phyloP scores from a whole-genome alignment of 176 grass and related monocot genomes.

The Alopecurus myosuroides region DNA sequence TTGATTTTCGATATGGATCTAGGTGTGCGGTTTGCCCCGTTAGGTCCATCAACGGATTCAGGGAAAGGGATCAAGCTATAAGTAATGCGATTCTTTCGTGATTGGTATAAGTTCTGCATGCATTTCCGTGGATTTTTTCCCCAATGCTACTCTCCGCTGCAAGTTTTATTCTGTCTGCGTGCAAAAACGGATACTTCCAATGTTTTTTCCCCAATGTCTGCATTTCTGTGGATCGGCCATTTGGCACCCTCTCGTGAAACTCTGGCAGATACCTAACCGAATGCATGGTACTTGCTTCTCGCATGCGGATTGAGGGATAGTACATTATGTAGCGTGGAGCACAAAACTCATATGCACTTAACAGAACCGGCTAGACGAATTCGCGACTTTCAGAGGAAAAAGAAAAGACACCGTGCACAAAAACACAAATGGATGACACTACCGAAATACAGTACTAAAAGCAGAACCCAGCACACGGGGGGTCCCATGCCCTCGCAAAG shows the following conservation, averaged over 20 bases:
- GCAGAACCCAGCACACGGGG: background rate
- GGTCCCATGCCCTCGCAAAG: constrained; percentile 22
- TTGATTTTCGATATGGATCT: too few species aligned
- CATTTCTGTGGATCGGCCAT: constrained; percentile 9
- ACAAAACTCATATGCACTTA: constrained; percentile 18
- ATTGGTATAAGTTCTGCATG: background rate
- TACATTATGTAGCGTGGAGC: background rate
- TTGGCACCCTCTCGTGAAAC: background rate
- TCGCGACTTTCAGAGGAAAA: background rate
- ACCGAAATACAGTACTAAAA: background rate
- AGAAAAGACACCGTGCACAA: background rate
- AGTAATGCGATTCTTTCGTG: too few species aligned
- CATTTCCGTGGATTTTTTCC: background rate
- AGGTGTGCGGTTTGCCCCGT: too few species aligned
- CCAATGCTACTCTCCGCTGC: background rate
- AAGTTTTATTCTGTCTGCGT: background rate
- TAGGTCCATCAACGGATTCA: too few species aligned
- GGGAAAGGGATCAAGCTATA: too few species aligned
- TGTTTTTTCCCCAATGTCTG: constrained; percentile 27
- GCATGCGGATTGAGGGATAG: background rate
- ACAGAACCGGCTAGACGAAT: constrained; percentile 7
- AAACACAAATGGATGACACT: background rate
- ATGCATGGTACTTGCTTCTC: background rate
- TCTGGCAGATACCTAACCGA: background rate
- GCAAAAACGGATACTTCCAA: background rate